Evolutionary conservation across 805 yeast genomes (phyloP).

Genomic region (Barnettozyma populi): DNA sequence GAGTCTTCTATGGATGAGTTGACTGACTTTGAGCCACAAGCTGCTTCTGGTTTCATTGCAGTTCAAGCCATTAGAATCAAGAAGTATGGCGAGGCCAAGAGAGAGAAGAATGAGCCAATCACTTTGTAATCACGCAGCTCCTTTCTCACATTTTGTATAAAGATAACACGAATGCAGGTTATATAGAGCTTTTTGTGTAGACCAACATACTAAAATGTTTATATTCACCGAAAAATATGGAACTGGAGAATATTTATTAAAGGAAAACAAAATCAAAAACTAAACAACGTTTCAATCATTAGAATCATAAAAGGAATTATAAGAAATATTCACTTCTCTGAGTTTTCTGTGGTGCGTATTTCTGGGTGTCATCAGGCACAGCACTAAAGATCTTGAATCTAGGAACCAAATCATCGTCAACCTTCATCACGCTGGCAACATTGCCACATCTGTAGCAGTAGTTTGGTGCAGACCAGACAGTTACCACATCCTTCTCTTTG

Average conservation of each 20-base stretch:
- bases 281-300: constrained; percentile 5
- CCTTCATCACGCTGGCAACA: constrained; percentile 97
- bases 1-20: constrained; percentile 99
- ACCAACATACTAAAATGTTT: neutral
- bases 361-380: constrained; percentile 70
- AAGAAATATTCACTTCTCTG: constrained; percentile 31
- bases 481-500: constrained; percentile 92
- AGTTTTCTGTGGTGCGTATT: constrained; percentile 29
- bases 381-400: constrained; percentile 93
- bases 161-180: neutral
- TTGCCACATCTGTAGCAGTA: constrained; percentile 97
- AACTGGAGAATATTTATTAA: neutral
- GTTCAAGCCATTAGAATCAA: constrained; percentile 98
- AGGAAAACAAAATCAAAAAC: neutral
- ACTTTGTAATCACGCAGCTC: constrained; percentile 25
- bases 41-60: constrained; percentile 94
- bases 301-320: constrained; percentile 11
- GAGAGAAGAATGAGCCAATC: constrained; percentile 58
- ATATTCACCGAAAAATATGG: neutral
- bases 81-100: constrained; percentile 94
- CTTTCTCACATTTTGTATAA: neutral
- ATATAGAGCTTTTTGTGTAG: neutral
- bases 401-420: constrained; percentile 81
- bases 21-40: constrained; percentile 96
- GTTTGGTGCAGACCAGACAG: constrained; percentile 98